Conservation (phyloP, 2,329 filamentous ascomycete genomes). For the Colletotrichum euphorbiae region DNA sequence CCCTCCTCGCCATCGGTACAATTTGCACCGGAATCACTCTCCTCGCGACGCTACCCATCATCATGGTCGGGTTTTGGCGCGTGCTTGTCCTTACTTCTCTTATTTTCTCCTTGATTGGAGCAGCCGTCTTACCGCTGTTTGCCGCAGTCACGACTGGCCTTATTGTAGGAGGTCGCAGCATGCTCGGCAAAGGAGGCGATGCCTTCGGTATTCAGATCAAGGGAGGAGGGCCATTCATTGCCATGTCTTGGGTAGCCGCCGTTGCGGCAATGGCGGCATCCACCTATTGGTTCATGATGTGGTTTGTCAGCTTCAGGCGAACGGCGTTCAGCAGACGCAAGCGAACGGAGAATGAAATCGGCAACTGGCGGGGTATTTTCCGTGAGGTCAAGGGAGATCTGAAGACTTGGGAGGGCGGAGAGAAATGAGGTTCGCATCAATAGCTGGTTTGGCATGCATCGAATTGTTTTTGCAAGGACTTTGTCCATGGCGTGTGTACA, state of each 20-base stretch:
- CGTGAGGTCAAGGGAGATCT: slow-evolving; percentile 42
- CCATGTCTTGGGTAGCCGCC: slow-evolving; percentile 41
- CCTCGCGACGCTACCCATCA: slow-evolving; percentile 38
- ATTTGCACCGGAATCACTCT: slow-evolving; percentile 36
- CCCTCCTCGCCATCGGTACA: slow-evolving; percentile 40
- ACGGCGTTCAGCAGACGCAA: slow-evolving; percentile 41
- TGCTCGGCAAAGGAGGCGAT: slow-evolving; percentile 22
- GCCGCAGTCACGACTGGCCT: slow-evolving; percentile 39
- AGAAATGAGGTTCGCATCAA: slow-evolving; percentile 9
- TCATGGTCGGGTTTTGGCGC: slow-evolving; percentile 36
- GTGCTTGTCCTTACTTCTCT: slow-evolving; percentile 36
- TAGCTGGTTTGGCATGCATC: neutral
- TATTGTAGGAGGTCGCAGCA: slow-evolving; percentile 28
- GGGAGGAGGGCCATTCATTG: slow-evolving; percentile 38
- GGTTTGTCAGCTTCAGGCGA: slow-evolving; percentile 43
- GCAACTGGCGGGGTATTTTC: slow-evolving; percentile 43
- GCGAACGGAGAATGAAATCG: slow-evolving; percentile 40
- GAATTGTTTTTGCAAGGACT: neutral
- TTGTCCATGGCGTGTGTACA: neutral
- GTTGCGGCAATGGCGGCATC: slow-evolving; percentile 30
- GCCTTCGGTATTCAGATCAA: slow-evolving; percentile 39
- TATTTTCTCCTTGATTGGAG: slow-evolving; percentile 31
- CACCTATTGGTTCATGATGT: slow-evolving; percentile 42
- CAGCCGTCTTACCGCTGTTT: slow-evolving; percentile 29
- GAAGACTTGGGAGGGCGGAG: slow-evolving; percentile 33